Percentiles rank a stretch among this genome's conserved stretches.
phyloP scores from a whole-genome alignment of 2,329 filamentous ascomycete species.

The Ophiognomonia clavigignenti-juglandacearum region DNA sequence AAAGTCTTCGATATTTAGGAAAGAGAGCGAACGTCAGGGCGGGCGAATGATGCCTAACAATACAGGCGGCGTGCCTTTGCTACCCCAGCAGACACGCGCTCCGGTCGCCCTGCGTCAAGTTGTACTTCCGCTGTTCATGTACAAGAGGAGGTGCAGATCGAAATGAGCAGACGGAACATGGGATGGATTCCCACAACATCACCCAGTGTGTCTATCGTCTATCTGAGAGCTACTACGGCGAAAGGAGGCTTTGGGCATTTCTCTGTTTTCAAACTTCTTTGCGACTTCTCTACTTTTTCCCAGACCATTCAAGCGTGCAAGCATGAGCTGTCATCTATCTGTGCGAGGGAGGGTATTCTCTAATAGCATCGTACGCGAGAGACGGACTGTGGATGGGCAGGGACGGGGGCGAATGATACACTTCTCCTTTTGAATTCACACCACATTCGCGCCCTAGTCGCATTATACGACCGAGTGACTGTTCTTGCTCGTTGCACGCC shows the following conservation, averaged over 20 bases:
- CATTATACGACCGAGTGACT: too few species aligned
- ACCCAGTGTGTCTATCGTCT: too few species aligned
- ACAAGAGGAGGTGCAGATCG: not conserved
- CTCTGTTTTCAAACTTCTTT: not conserved
- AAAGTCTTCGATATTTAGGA: not conserved
- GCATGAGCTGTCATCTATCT: constrained; percentile 7
- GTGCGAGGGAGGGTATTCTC: constrained; percentile 3
- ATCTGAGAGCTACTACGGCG: not conserved
- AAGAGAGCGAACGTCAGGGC: not conserved
- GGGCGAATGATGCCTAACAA: too few species aligned
- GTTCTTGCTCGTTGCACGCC: too few species aligned
- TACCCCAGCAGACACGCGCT: not conserved
- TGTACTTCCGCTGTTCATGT: not conserved
- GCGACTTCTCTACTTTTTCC: not conserved
- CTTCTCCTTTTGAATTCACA: too few species aligned
- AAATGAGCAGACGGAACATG: not conserved
- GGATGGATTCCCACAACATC: not conserved
- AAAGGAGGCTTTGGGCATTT: too few species aligned
- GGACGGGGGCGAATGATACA: too few species aligned
- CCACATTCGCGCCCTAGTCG: too few species aligned
- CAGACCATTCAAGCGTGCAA: too few species aligned
- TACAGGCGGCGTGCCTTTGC: too few species aligned
- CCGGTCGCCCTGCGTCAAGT: not conserved
- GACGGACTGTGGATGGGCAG: too few species aligned
- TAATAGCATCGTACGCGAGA: constrained; percentile 14